Conservation (phyloP, 192 early-diverging fungal genomes). For the Phycomyces nitens region DNA sequence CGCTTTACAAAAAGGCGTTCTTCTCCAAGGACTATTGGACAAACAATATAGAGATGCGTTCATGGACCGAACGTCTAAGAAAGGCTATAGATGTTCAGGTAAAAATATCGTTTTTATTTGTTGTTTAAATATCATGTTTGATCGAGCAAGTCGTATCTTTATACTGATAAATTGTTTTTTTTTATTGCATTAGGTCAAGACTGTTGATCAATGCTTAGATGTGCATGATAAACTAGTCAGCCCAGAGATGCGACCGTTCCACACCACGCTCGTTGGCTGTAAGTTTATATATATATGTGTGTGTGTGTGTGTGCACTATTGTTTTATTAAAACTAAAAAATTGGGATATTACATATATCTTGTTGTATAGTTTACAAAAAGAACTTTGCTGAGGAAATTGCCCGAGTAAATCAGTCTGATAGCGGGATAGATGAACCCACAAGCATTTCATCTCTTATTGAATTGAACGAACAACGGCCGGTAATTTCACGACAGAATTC, state of each 20-base stretch:
- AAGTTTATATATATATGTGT: conserved; percentile 22
- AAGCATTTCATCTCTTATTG: background rate
- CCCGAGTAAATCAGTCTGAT: conserved; percentile 19
- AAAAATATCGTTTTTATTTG: background rate
- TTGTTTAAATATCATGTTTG: background rate
- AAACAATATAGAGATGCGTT: conserved; percentile 40
- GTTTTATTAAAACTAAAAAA: background rate
- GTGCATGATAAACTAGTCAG: conserved; percentile 61
- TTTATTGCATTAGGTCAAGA: conserved; percentile 41
- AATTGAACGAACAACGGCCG: background rate
- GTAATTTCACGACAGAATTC: background rate
- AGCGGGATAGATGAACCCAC: background rate
- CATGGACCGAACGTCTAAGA: conserved; percentile 44
- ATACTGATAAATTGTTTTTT: conserved; percentile 1
- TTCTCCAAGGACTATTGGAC: conserved; percentile 41
- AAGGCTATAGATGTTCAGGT: conserved; percentile 68
- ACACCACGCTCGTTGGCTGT: conserved; percentile 55
- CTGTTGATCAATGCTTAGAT: conserved; percentile 56
- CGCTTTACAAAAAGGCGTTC: conserved; percentile 73
- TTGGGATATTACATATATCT: conserved; percentile 2
- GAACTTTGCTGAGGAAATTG: conserved; percentile 66
- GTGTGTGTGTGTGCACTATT: too few relatives aligned
- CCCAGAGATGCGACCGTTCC: conserved; percentile 68
- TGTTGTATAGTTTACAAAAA: conserved; percentile 51
- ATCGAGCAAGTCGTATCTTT: background rate